These are phyloP conservation scores for Sarocladium brachiariae DNA, from an alignment of 2,329 filamentous ascomycete genomes.

Conservation along the genomic window DNA sequence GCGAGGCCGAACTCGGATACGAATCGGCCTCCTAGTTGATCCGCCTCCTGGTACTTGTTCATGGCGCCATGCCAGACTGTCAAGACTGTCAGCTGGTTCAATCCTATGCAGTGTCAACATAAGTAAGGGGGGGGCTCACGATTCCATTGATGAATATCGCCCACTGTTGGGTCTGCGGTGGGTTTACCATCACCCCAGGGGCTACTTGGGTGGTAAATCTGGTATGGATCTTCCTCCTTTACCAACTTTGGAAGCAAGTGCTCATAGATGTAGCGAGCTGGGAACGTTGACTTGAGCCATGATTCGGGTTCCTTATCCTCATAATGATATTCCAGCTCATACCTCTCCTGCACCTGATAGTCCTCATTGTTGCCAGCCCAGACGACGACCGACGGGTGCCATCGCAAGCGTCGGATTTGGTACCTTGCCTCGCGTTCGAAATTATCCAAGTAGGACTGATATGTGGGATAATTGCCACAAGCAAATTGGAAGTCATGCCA, in stretches of 20 bases:
- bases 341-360: constrained; percentile 66
- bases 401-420: constrained; percentile 50
- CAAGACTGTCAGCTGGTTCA: background rate
- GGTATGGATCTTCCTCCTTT: constrained; percentile 51
- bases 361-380: constrained; percentile 76
- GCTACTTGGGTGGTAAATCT: constrained; percentile 66
- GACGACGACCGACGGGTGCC: constrained; percentile 61
- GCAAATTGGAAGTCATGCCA: constrained; percentile 80
- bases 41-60: constrained; percentile 73
- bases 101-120: background rate
- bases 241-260: constrained; percentile 63
- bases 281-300: constrained; percentile 70
- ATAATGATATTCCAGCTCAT: constrained; percentile 62
- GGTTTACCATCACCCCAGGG: constrained; percentile 60
- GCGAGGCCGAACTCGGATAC: constrained; percentile 79
- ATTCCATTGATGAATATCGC: constrained; percentile 73
- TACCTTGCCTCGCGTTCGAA: constrained; percentile 55
- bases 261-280: constrained; percentile 72
- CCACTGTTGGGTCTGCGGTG: constrained; percentile 57
- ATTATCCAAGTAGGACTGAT: constrained; percentile 50
- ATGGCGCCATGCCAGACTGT: constrained; percentile 61
- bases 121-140: constrained; percentile 11
- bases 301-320: constrained; percentile 64
- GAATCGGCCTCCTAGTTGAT: constrained; percentile 65
- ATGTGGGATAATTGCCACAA: constrained; percentile 63